Evolutionary conservation across 768 basidiomycete genomes (phyloP), one percentile per base, ranked within the genome.

Genomic region (button mushroom (Agaricus bisporus)): DNA sequence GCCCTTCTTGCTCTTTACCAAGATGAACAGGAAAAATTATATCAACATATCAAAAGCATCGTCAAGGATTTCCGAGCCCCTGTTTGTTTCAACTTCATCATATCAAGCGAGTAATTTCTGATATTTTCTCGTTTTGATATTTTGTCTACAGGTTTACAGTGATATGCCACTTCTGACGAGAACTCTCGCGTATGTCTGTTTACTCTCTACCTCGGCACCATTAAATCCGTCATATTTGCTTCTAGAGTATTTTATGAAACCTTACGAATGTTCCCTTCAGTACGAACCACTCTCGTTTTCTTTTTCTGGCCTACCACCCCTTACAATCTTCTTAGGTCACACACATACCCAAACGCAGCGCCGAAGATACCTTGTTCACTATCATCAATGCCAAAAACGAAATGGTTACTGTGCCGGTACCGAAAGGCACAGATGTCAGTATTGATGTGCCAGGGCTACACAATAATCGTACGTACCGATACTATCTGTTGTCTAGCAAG

Each of bases 1-100:
- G 76, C 68, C 4, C 52, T 77, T 28, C 60, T 79, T 11, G 76
- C 77, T 0, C 61, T 77, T 22, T 64, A 77, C 54, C 74, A 65
- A 2, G 74, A 75, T 8, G 68, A 73, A 54, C 77, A 79, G 57
- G 72, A 76, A 49, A 73, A 65, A 48, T 61, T 79, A 12, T 72
- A 67, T 54, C 55, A 71, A 26, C 69, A 76, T 25, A 71, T 70
- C 49, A 60, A 60, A 9, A 49, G 51, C 8, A 55, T 69, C 2
- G 50, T 69, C 22, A 50, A 66, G 1, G 58, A 63, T 17, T 64
- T 64, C 7, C 59, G 60, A 18, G 18, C 51, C 17, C 49, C 53
- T 5, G 52, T 50, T 47, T 26, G 42, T 38, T 14, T 22, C 22
- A 22, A 32, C 15, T 22, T 29, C 10, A 29, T 2, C 26, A 11